Evolutionary conservation across 139 green algal species (phyloP).

Genomic region (Spirogloea muscicola): DNA sequence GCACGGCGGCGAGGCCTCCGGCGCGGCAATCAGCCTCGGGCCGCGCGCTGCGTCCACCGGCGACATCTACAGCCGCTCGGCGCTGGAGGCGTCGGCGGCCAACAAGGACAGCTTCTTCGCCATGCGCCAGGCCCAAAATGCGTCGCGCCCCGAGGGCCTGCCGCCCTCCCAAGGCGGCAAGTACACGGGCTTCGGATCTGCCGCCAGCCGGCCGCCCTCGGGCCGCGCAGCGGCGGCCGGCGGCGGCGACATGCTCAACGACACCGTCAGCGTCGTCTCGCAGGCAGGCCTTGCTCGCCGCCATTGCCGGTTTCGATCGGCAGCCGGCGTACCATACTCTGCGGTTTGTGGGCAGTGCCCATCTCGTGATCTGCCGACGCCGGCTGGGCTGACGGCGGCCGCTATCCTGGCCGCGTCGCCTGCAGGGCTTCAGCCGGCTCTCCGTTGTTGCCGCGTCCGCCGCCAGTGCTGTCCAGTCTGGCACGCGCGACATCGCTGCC

Average conservation of each 20-base stretch:
- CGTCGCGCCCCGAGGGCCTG: conserved; percentile 68
- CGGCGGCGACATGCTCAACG: conserved; percentile 15
- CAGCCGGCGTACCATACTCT: too few relatives aligned
- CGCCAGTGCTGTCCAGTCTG: conserved; percentile 14
- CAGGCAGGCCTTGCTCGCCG: too few relatives aligned
- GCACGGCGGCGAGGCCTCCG: neutral
- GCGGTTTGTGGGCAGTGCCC: too few relatives aligned
- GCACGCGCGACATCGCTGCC: conserved; percentile 18
- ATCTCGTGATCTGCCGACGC: too few relatives aligned
- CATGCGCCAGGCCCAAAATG: conserved; percentile 82
- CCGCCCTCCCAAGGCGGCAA: conserved; percentile 92
- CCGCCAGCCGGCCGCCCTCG: conserved; percentile 4
- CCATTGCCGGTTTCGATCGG: too few relatives aligned
- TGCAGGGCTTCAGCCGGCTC: conserved; percentile 23
- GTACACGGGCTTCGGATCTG: conserved; percentile 94
- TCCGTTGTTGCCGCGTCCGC: conserved; percentile 24
- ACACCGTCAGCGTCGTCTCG: conserved; percentile 30
- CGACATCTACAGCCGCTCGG: conserved; percentile 57
- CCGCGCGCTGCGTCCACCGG: neutral
- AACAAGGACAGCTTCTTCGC: conserved; percentile 90
- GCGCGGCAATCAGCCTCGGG: neutral
- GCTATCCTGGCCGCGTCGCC: too few relatives aligned
- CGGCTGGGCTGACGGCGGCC: too few relatives aligned
- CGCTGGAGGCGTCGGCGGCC: conserved; percentile 62
- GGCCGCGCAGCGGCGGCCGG: neutral